Evolutionary conservation across 345 rosid species (phyloP).

Genomic region (Conringia planisiliqua): DNA sequence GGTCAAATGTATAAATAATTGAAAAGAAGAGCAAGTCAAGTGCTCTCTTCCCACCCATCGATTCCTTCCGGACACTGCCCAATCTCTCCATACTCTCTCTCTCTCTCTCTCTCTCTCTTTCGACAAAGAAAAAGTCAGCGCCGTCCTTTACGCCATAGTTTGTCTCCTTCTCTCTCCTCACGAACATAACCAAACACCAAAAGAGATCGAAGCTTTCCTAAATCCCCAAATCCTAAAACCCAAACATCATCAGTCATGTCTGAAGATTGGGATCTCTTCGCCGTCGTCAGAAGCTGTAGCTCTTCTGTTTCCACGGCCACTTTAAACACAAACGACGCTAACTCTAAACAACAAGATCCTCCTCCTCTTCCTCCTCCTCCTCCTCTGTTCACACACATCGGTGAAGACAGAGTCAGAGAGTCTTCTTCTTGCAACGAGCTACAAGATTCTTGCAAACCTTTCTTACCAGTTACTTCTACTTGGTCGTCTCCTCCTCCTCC

Average conservation of each 20-base stretch:
- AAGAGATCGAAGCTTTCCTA: slow-evolving; percentile 18
- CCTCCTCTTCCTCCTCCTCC: slow-evolving; percentile 13
- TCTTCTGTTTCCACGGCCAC: slow-evolving; percentile 18
- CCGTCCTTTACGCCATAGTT: slow-evolving; percentile 42
- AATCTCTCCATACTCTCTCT: background rate
- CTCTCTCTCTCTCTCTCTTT: slow-evolving; percentile 28
- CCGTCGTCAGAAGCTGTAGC: slow-evolving; percentile 69
- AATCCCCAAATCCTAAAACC: background rate
- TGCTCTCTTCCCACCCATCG: slow-evolving; percentile 17
- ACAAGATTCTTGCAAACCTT: slow-evolving; percentile 56
- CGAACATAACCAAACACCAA: slow-evolving; percentile 8
- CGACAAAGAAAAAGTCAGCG: slow-evolving; percentile 67
- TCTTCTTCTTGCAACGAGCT: slow-evolving; percentile 44
- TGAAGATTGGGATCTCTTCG: slow-evolving; percentile 80
- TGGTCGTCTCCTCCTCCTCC: slow-evolving; percentile 25
- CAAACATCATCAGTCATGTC: slow-evolving; percentile 25
- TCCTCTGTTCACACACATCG: slow-evolving; percentile 30
- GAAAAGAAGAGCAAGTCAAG: slow-evolving; percentile 45
- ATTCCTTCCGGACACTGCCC: slow-evolving; percentile 10
- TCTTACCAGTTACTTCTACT: slow-evolving; percentile 33
- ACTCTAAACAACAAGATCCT: slow-evolving; percentile 32
- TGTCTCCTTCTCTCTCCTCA: slow-evolving; percentile 32
- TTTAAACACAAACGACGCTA: slow-evolving; percentile 30
- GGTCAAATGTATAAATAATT: slow-evolving; percentile 50
- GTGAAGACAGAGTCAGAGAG: slow-evolving; percentile 20